Conservation (phyloP, 2,329 filamentous ascomycete species). For the Epichloe typhina region DNA sequence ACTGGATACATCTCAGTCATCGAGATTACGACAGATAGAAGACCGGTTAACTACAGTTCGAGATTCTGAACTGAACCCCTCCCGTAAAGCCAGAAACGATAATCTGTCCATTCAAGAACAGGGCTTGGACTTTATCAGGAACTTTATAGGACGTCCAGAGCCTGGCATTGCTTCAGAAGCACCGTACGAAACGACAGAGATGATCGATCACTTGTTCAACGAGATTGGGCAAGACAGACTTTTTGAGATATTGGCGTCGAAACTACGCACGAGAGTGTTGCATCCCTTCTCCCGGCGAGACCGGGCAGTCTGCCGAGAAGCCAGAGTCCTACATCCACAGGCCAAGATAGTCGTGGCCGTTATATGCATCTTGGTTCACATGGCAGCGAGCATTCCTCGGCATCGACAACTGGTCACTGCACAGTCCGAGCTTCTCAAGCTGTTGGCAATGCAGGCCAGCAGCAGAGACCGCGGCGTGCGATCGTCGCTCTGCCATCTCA, state of each 20-base stretch:
- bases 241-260: slow-evolving; percentile 68
- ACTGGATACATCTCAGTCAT: slow-evolving; percentile 23
- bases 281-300: slow-evolving; percentile 36
- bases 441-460: slow-evolving; percentile 59
- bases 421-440: slow-evolving; percentile 62
- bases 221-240: slow-evolving; percentile 64
- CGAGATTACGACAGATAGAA: slow-evolving; percentile 35
- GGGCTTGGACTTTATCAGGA: slow-evolving; percentile 77
- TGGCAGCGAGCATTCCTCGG: slow-evolving; percentile 67
- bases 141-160: slow-evolving; percentile 58
- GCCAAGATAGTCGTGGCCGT: slow-evolving; percentile 64
- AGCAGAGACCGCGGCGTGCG: slow-evolving; percentile 64
- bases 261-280: slow-evolving; percentile 52
- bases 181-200: slow-evolving; percentile 43
- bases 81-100: slow-evolving; percentile 57
- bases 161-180: slow-evolving; percentile 36
- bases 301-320: slow-evolving; percentile 21
- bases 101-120: slow-evolving; percentile 84
- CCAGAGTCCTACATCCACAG: slow-evolving; percentile 42
- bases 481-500: slow-evolving; percentile 65
- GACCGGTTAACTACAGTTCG: slow-evolving; percentile 37
- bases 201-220: slow-evolving; percentile 75
- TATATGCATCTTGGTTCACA: slow-evolving; percentile 73
- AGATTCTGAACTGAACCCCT: slow-evolving; percentile 55
- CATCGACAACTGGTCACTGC: slow-evolving; percentile 68